Base-by-base conservation (phyloP, 2,329 filamentous ascomycete species). In the Cladosporium sp. region DNA sequence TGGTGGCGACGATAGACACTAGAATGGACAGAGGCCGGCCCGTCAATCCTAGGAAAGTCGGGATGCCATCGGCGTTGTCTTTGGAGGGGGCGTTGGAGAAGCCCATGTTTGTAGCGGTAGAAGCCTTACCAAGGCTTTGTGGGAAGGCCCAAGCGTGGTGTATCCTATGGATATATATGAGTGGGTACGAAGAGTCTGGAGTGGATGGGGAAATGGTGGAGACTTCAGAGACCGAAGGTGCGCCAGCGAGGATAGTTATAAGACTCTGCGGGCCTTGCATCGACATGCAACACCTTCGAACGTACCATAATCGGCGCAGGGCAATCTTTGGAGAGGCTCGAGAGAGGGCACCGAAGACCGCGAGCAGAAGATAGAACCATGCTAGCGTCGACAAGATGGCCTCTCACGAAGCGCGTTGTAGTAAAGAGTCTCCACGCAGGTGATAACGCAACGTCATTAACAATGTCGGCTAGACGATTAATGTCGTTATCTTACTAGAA, bases 1-100 rank as follows among this genome's bases (percentile, higher is more conserved):
- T 46, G 0, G 82, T 84, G 3, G 82, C 80, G 20, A 85, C 75
- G n/a, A 76, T 74, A 1, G 82, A 82, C 40, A 85, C 74, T 33
- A 75, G 69, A 53, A 82, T 58, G 15, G 76, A 78, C 47, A 85
- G 72, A 32, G 69, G 70, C 57, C 71, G 73, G 63, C 83, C 83
- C 30, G 75, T 77, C 53, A 84, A 70, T 65, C 82, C 81, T 63
- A 78, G 76, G 62, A 74, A 84, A 15, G 62, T 74, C 45, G 78
- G 76, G 16, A 62, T 54, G 43, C 60, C 57, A 52, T 62, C 51
- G 7, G 52, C 52, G 39, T 57, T 50, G 42, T 59, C 57, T 29
- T 53, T 56, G 3, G 45, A 49, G 7, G 43, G 33, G 16, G 43
- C 43, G 16, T 46, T 46, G 32, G 32, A 32, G 16, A 46, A 46